Conservation (phyloP, 2,329 filamentous ascomycete genomes). For the Calonectria leucothoes region DNA sequence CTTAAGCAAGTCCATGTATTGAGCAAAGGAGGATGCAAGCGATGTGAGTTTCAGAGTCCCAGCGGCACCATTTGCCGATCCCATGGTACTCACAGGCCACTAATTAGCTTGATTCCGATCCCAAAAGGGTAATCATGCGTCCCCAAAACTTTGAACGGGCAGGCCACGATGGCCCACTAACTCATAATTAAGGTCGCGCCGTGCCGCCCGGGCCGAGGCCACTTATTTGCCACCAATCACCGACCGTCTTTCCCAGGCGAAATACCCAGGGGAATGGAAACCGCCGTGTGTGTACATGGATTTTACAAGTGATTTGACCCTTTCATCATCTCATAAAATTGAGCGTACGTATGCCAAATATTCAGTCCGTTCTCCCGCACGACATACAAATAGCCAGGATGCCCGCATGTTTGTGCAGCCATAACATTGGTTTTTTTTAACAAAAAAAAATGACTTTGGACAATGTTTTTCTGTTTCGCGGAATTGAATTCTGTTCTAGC, state of each 20-base stretch:
- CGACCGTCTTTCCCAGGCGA: not conserved
- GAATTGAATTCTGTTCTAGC: no score
- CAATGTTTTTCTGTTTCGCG: no score
- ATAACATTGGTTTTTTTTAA: no score
- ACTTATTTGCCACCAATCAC: not conserved
- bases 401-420: no score
- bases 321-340: not conserved
- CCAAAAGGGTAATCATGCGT: not conserved
- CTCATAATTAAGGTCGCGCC: not conserved
- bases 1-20: not conserved
- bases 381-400: no score
- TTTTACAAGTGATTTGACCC: not conserved
- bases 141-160: not conserved
- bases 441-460: no score
- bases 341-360: not conserved
- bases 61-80: not conserved
- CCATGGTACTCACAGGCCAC: not conserved
- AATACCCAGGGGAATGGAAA: not conserved
- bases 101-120: not conserved
- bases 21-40: not conserved
- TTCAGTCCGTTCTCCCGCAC: no score
- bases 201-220: constrained; percentile 1
- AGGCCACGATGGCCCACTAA: not conserved
- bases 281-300: not conserved
- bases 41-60: not conserved